Base-by-base conservation (phyloP, 1,139 yeast species). In the Suhomyces coccinellae region DNA sequence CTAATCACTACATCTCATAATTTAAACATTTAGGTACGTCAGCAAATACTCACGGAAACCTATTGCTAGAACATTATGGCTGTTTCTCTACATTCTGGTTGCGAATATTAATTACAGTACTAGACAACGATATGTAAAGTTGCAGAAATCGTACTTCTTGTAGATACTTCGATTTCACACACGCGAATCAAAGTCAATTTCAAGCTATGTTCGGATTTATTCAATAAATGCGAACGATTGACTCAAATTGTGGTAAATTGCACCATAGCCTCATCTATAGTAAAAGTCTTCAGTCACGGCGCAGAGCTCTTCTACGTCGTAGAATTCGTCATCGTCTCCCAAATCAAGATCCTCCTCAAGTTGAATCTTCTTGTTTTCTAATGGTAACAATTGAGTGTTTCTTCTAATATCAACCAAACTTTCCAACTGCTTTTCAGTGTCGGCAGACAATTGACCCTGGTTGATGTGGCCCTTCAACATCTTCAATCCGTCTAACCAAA, bases 401-500 rank as follows among this genome's bases (percentile, higher is more conserved):
- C 77, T 75, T 61, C 91, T 76, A 31, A 87, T 67, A 33, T 80
- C 82, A 31, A 79, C 73, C 53, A 87, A 69, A 37, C 75, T 70
- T 17, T 75, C 72, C 39, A 85, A 70, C 57, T 86, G 91, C 39
- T 65, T 68, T 44, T 74, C 74, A 4, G 95, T 81, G 27, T 82
- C 87, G 2, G 63, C 64, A 0, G 91, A 82, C 36, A 83, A 68
- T 40, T 67, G 65, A 15, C 69, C 69, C 4, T 59, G 59, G 27
- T 60, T 58, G 6, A 58, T 61, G 53, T 62, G 57, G 3, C 72
- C 73, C 50, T 66, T 68, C 53, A 86, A 69, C 76, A 87, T 72
- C 59, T 80, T 82, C 46, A 88, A 64, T 1, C 96, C 96, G 64
- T 88, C 96, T 38, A 85, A 71, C 95, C 95, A 88, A 10, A 84